Base-by-base conservation (phyloP, 768 basidiomycete species). In the Leucocoprinus leucothites region DNA sequence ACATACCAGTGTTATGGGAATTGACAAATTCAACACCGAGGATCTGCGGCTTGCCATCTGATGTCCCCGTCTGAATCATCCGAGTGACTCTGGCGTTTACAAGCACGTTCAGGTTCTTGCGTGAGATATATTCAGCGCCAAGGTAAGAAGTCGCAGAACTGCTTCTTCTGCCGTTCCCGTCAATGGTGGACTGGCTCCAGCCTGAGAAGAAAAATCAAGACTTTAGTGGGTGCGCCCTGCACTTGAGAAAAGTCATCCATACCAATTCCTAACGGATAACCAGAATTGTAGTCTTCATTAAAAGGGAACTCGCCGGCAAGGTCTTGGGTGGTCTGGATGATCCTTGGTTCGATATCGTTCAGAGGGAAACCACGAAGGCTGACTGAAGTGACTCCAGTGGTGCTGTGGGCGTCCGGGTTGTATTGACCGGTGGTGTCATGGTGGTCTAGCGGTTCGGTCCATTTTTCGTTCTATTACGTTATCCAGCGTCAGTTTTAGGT, bases 111-210 rank as follows among this genome's bases (percentile, higher is more conserved):
- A 73, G 57, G 49, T 73, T 74, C 3, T 59, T 47, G 1, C 71
- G 65, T 1, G 48, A 53, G 7, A 62, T 43, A 28, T 60, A 67
- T 13, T 69, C 58, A 0, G 65, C 60, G 1, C 63, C 64, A n/a
- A 73, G 59, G 55, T 73, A 72, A 1, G 69, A 61, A 6, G 67
- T 65, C 11, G 70, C 70, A n/a, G 69, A 62, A 53, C 65, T 70
- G 35, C 57, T 58, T 41, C 57, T 26, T 38, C 42, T 21, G 31
- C 31, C 31, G 2, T 49, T 28, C 19, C 25, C 47, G 8, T 48
- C 46, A 34, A 58, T 34, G 0, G 57, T 58, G 4, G 42, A 6
- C 28, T 57, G 56, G 21, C n/a, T 53, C 51, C 57, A 53, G 19
- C 59, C 56, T 60, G 52, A 21, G 51, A 54, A n/a, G 16, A 6